Evolutionary conservation across 306 rosid genomes (phyloP).

Genomic region (Albizia julibrissin): DNA sequence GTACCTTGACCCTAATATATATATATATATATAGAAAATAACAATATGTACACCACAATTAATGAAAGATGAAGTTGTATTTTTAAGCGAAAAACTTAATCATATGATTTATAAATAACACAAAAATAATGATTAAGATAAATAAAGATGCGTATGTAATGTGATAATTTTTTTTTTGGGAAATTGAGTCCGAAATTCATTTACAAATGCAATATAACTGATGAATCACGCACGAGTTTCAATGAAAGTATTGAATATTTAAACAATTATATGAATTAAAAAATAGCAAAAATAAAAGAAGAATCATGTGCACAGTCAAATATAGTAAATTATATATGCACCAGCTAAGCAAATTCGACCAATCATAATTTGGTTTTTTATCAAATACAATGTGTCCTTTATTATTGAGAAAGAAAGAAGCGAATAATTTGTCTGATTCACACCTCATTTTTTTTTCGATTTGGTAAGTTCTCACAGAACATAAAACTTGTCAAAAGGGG

Average conservation of each 20-base stretch:
- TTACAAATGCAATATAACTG: background rate
- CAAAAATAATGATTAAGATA: background rate
- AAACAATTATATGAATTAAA: background rate
- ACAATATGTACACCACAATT: too few relatives aligned
- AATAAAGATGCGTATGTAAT: background rate
- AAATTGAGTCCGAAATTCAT: background rate
- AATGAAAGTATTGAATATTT: background rate
- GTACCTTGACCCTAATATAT: too few relatives aligned
- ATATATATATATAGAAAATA: too few relatives aligned
- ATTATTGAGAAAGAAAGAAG: background rate
- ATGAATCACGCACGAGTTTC: background rate
- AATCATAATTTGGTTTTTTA: background rate
- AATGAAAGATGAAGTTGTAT: too few relatives aligned
- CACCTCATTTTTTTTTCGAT: background rate
- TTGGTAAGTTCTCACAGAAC: background rate
- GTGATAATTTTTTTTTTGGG: background rate
- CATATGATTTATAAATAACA: too few relatives aligned
- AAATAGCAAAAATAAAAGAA: background rate
- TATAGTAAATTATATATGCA: background rate
- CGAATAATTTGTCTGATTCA: background rate
- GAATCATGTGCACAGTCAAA: background rate
- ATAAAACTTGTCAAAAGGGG: background rate
- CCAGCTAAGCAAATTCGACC: background rate
- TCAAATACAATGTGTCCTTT: background rate
- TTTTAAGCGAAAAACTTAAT: too few relatives aligned